Evolutionary conservation across 164 flowering plant species (phyloP).

Genomic region (Akebia trifoliata): DNA sequence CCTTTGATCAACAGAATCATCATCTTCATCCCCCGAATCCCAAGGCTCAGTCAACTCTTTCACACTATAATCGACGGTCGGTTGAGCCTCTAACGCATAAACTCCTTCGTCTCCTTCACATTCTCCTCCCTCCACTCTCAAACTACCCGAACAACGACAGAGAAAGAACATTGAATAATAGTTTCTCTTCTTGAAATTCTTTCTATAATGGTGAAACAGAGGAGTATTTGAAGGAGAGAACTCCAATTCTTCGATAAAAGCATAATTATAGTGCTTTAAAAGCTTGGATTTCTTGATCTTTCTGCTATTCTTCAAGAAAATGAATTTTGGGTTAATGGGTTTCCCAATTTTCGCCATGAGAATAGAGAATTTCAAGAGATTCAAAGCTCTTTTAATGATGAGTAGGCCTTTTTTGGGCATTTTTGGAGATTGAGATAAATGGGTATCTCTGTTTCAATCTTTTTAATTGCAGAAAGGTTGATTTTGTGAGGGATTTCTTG

Average conservation of each 20-base stretch:
- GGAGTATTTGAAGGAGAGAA: conserved; percentile 62
- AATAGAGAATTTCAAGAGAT: conserved; percentile 30
- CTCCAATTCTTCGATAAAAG: conserved; percentile 38
- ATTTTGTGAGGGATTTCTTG: not conserved
- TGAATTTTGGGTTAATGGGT: conserved; percentile 33
- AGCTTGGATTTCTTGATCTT: conserved; percentile 31
- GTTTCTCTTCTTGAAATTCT: conserved; percentile 19
- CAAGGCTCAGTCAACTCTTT: conserved; percentile 11
- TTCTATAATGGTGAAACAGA: conserved; percentile 25
- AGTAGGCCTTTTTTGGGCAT: conserved; percentile 33
- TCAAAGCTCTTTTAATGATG: conserved; percentile 38
- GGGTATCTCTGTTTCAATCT: not conserved
- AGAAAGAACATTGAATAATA: conserved; percentile 23
- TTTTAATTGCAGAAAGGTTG: conserved; percentile 9
- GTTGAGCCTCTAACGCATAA: conserved; percentile 15
- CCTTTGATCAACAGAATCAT: conserved; percentile 52
- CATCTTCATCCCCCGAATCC: conserved; percentile 26
- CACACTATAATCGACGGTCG: not conserved
- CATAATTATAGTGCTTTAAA: conserved; percentile 30
- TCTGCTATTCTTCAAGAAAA: conserved; percentile 31
- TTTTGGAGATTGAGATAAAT: conserved; percentile 5
- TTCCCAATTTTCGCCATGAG: conserved; percentile 32
- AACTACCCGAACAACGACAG: conserved; percentile 24
- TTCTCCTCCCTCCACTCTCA: conserved; percentile 12
- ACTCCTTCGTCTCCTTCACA: conserved; percentile 4